Percentiles rank a stretch among this genome's conserved stretches.
These are phyloP conservation scores for Irpex sp. DNA, from an alignment of 1,284 basidiomycete species.

Conservation along the genomic window DNA sequence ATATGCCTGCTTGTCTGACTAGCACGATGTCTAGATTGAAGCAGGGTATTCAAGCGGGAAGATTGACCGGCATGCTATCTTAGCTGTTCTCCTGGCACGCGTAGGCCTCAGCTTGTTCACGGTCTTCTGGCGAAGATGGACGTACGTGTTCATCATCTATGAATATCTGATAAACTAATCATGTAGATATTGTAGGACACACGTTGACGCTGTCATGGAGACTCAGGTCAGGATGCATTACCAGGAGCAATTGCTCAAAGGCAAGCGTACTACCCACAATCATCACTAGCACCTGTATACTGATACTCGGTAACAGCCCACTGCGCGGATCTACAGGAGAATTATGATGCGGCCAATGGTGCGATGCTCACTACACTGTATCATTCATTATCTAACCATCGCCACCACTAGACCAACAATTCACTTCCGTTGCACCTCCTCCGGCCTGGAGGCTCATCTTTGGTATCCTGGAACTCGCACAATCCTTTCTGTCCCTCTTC, in stretches of 20 bases:
- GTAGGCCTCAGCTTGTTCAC: neutral
- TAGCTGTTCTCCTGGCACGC: neutral
- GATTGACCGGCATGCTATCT: neutral
- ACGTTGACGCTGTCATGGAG: neutral
- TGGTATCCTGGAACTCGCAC: conserved; percentile 4
- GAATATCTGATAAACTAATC: neutral
- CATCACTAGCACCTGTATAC: neutral
- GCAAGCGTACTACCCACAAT: neutral
- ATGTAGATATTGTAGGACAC: neutral
- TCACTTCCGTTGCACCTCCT: neutral
- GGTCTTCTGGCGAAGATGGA: conserved; percentile 2
- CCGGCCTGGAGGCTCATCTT: conserved; percentile 4
- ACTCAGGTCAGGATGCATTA: conserved; percentile 1
- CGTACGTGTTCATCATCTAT: neutral
- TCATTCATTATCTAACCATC: neutral
- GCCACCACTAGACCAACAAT: neutral
- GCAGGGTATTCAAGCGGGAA: neutral
- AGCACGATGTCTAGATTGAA: conserved; percentile 1
- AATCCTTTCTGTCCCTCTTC: neutral
- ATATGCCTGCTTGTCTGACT: neutral
- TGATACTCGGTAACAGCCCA: neutral
- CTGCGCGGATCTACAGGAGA: neutral
- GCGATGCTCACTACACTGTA: neutral
- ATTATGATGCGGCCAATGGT: neutral
- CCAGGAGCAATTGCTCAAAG: neutral